Percentiles rank a stretch among this genome's conserved stretches.
phyloP scores from a whole-genome alignment of 192 early-diverging fungal genomes.

The Coemansia asiatica region DNA sequence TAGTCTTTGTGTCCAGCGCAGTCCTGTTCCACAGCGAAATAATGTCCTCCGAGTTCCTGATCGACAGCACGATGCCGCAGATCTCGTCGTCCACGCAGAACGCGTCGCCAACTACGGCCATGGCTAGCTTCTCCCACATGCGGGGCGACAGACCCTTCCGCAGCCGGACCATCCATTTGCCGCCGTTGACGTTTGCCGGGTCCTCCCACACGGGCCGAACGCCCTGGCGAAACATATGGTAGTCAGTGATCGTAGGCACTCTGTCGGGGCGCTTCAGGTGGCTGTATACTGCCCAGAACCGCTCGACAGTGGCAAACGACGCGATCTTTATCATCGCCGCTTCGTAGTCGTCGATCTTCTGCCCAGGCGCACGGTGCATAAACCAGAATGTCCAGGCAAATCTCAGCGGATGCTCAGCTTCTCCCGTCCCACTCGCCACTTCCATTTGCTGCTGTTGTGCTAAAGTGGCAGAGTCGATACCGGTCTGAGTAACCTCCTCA shows the following conservation, averaged over 20 bases:
- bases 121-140: conserved; percentile 86
- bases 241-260: conserved; percentile 83
- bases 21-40: conserved; percentile 92
- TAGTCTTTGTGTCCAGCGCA: conserved; percentile 80
- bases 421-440: background rate
- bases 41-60: conserved; percentile 91
- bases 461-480: background rate
- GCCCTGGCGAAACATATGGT: conserved; percentile 90
- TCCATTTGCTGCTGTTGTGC: background rate
- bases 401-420: conserved; percentile 63
- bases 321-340: conserved; percentile 82
- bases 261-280: conserved; percentile 81
- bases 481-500: background rate
- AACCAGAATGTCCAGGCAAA: conserved; percentile 92
- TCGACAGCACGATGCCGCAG: conserved; percentile 90
- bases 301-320: conserved; percentile 75
- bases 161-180: conserved; percentile 93
- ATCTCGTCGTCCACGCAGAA: conserved; percentile 88
- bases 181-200: conserved; percentile 76
- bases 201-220: conserved; percentile 98
- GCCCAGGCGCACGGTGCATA: conserved; percentile 86
- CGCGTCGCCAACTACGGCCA: conserved; percentile 89
- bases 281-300: conserved; percentile 78
- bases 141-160: conserved; percentile 89
- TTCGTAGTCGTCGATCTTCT: conserved; percentile 87